Evolutionary conservation across 768 basidiomycete species (phyloP), one percentile per base, ranked within the genome.

Genomic region (Naganishia antarctica): DNA sequence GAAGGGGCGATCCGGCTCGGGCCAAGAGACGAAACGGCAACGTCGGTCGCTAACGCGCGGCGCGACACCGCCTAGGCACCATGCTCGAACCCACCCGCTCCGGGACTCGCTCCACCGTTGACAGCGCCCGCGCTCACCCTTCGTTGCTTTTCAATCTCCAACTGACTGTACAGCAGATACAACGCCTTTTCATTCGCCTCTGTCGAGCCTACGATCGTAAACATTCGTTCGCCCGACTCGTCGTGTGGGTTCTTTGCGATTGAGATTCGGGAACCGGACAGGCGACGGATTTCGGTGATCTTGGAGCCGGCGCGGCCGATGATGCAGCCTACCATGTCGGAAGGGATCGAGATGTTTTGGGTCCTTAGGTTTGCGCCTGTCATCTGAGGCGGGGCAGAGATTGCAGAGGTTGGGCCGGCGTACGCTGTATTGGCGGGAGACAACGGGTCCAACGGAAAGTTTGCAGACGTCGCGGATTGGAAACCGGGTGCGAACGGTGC

Each of bases 191-290:
- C 94, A 78, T 96, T 97, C 70, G 90, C 88, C 79, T 92, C 90
- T 50, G 91, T 89, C 13, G 91, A 91, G 61, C 96, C 96, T 49
- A 96, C 83, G 76, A 99, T 98, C 67, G 96, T 79, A 81, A 99
- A 99, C 94, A 99, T 97, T 70, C 96, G 84, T 81, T 99, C 96
- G 73, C 94, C 96, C 44, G 93, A 92, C 74, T 98, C 96, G 73
- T 98, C 96, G 74, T 98, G 96, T n/a, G 96, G 91, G 51, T 90
- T 88, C 80, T 99, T 99, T 70, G 96, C 96, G 74, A 99, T 99
- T 62, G 89, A 91, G 77, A 99, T 99, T 81, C 92, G 91, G 71
- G 90, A 94, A 43, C 96, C 96, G 67, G 91, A 96, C 47, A 98
- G 85, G 64, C 94, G 89, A 72, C 96, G 90, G 76, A 99, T 99